Base-by-base conservation (phyloP, 2,329 filamentous ascomycete species). In the Dothideomycetes sp. region DNA sequence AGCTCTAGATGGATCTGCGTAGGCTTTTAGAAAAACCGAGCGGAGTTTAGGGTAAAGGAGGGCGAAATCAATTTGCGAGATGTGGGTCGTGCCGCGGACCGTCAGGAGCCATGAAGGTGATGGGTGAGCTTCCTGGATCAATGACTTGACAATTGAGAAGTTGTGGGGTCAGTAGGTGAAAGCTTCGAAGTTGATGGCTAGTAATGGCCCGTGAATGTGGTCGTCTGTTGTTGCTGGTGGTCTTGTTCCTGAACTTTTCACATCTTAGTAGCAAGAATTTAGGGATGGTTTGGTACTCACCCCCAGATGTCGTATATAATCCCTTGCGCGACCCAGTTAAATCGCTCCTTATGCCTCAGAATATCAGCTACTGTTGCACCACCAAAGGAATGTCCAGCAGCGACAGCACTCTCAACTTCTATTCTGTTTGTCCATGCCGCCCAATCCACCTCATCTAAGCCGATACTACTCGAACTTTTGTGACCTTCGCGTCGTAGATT, bases 131-230 rank as follows among this genome's bases (percentile, higher is more conserved):
- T 82, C 76, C 17, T 69, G 60, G 53, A 76, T 73, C 12, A 82
- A 61, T 0, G 64, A 62, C 46, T 71, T 65, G 8, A 81, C 67
- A 23, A 71, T 66, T 28, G 73, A 60, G 51, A 79, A 80, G 46
- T 82, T 83, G 2, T 68, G 64, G 16, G 72, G 68, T 78, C 78
- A 82, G 58, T 82, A 78, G 66, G 80, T 80, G 60, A 82, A 82
- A 0, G 76, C 78, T 56, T 83, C 79, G 5, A 70, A 75, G 34
- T 79, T 80, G 52, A 83, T 76, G 3, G 72, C 73, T 5, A 83
- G 64, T 6, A 82, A 52, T 4, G 78, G 78, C 11, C 70, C 65
- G 24, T 63, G 61, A 32, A 73, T 42, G n/a, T 32, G 35, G 12
- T 43, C 30, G 5, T 42, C 33, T 7, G 66, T 62, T 20, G 70